A percentile compares a stretch with the other conserved stretches of the same genome.
Conservation (phyloP, 2,329 filamentous ascomycete species). For the Penicillium sp. region DNA sequence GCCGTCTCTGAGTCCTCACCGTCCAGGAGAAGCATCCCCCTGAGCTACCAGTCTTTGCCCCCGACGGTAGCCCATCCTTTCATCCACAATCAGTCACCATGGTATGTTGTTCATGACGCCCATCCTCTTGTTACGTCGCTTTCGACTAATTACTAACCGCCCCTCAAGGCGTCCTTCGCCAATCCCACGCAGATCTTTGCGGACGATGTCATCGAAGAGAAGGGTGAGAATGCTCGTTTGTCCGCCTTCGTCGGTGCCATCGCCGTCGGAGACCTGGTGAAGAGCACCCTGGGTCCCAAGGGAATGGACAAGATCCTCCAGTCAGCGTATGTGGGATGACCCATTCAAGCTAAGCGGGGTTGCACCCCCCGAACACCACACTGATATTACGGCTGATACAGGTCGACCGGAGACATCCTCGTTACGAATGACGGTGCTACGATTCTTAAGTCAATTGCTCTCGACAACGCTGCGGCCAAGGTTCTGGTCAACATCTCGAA, state of each 20-base stretch:
- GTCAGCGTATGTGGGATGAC: conserved; percentile 61
- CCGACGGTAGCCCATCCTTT: too few relatives aligned
- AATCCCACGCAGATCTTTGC: conserved; percentile 97
- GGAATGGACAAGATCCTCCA: conserved; percentile 99
- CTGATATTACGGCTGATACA: conserved; percentile 38
- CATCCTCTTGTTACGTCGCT: too few relatives aligned
- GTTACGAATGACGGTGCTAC: conserved; percentile 98
- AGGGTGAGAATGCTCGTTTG: conserved; percentile 96
- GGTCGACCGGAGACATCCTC: conserved; percentile 92
- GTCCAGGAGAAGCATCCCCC: too few relatives aligned
- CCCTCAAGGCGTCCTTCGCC: conserved; percentile 35
- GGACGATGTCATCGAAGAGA: conserved; percentile 92
- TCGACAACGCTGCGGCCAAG: conserved; percentile 96
- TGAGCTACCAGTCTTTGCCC: too few relatives aligned
- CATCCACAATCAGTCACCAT: too few relatives aligned
- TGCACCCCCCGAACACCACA: too few relatives aligned
- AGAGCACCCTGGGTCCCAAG: conserved; percentile 93
- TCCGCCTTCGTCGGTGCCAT: conserved; percentile 98
- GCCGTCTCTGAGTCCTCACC: too few relatives aligned
- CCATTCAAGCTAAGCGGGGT: too few relatives aligned
- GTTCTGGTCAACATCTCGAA: conserved; percentile 99
- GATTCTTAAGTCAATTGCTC: conserved; percentile 93
- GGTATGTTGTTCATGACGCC: conserved; percentile 21
- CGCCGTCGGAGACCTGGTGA: conserved; percentile 91
- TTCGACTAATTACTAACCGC: too few relatives aligned